Evolutionary conservation across 768 basidiomycete genomes (phyloP).

Genomic region (Strobilomyces dryophilus): DNA sequence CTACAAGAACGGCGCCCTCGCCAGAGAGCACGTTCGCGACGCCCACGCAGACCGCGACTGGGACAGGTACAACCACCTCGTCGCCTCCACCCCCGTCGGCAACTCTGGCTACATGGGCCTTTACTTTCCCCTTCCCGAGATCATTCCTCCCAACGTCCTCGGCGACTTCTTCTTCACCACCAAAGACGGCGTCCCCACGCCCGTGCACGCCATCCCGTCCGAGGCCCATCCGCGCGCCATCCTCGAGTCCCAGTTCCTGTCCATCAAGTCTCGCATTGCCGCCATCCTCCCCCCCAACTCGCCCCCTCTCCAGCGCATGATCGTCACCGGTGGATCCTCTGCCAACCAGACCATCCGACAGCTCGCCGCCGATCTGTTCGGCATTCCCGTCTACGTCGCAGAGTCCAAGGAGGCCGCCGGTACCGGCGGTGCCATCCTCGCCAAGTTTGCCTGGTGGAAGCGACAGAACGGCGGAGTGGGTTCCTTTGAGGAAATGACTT

Average conservation of each 20-base stretch:
- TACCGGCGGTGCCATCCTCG: constrained; percentile 3
- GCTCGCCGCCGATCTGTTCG: constrained; percentile 4
- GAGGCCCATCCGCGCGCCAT: constrained; percentile 4
- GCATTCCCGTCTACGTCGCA: constrained; percentile 4
- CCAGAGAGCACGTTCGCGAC: constrained; percentile 6
- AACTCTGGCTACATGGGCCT: neutral
- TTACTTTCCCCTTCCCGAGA: constrained; percentile 10
- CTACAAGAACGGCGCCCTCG: constrained; percentile 11
- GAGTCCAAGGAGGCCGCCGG: constrained; percentile 8
- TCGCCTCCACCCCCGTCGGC: neutral
- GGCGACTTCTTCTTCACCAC: constrained; percentile 4
- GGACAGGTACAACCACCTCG: constrained; percentile 3
- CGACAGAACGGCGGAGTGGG: neutral
- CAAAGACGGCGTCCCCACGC: neutral
- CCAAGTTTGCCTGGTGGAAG: constrained; percentile 10
- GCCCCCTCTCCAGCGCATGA: constrained; percentile 2
- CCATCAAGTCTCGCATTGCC: constrained; percentile 9
- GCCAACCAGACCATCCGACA: constrained; percentile 8
- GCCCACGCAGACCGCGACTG: constrained; percentile 1
- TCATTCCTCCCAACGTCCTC: constrained; percentile 3
- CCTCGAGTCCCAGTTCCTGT: constrained; percentile 10
- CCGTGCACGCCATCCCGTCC: constrained; percentile 1
- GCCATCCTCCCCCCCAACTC: constrained; percentile 6
- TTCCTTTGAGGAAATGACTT: constrained; percentile 5
- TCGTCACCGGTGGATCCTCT: constrained; percentile 8